Evolutionary conservation across 306 rosid species (phyloP).

Genomic region (Medicago truncatula): MtrunA17r5.0-ANR NC_053049.1:44122001-44122500

Average conservation of each 20-base stretch:
- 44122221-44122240: conserved; percentile 10
- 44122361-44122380: conserved; percentile 34
- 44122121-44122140: conserved; percentile 11
- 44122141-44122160: conserved; percentile 13
- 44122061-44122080: neutral
- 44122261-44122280: conserved; percentile 10
- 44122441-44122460: conserved; percentile 16
- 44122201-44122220: conserved; percentile 24
- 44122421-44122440: conserved; percentile 27
- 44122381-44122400: conserved; percentile 17
- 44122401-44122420: conserved; percentile 35
- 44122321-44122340: conserved; percentile 32
- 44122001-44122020: conserved; percentile 41
- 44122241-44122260: conserved; percentile 32
- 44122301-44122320: conserved; percentile 21
- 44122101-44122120: conserved; percentile 20
- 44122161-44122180: conserved; percentile 27
- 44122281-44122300: conserved; percentile 11
- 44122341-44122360: conserved; percentile 27
- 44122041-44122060: conserved; percentile 32
- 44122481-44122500: conserved; percentile 24
- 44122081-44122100: conserved; percentile 12
- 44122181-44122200: conserved; percentile 4
- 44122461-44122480: conserved; percentile 22
- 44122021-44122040: conserved; percentile 39